Evolutionary conservation across 2,329 filamentous ascomycete genomes (phyloP).

Genomic region (Apiospora sp.): DNA sequence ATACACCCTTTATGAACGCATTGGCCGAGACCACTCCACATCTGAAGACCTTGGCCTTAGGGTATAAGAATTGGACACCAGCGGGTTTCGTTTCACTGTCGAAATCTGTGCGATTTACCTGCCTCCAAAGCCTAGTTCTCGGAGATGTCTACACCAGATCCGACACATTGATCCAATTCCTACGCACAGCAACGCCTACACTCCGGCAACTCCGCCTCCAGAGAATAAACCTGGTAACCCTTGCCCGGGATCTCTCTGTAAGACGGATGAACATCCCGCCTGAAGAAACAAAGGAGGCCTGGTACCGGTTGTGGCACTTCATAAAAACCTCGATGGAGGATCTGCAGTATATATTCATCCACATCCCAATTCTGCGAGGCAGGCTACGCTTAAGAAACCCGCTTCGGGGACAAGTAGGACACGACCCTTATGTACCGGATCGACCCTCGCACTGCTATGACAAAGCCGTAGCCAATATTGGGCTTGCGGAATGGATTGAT

Average conservation of each 20-base stretch:
- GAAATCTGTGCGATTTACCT: not conserved
- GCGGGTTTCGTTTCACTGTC: not conserved
- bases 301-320: not conserved
- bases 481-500: not conserved
- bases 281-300: not conserved
- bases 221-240: not conserved
- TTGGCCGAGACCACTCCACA: not conserved
- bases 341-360: not conserved
- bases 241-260: not conserved
- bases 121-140: not conserved
- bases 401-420: not conserved
- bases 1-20: not conserved
- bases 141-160: not conserved
- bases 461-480: not conserved
- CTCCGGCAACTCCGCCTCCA: not conserved
- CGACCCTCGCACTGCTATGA: not conserved
- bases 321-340: not conserved
- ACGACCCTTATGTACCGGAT: not conserved
- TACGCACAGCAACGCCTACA: not conserved
- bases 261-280: not conserved
- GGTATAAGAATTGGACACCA: not conserved
- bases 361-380: not conserved
- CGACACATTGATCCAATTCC: not conserved
- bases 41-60: not conserved
- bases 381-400: not conserved